Evolutionary conservation across 2,329 filamentous ascomycete species (phyloP).

Genomic region (Fonsecaea pedrosoi): DNA sequence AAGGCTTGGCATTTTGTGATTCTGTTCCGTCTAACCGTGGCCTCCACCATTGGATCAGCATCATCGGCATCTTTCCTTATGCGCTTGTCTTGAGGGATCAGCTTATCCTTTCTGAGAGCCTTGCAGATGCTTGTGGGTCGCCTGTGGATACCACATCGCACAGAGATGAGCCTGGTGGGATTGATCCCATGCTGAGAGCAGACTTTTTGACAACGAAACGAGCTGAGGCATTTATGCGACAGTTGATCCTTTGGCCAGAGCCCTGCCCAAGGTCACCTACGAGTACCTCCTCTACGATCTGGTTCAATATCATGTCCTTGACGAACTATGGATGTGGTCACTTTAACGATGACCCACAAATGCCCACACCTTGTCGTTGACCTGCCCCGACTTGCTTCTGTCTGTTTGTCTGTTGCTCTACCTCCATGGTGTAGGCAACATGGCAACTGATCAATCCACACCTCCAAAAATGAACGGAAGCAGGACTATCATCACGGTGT

Average conservation of each 20-base stretch:
- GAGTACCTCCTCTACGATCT: not conserved
- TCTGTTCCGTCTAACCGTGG: conserved; percentile 2
- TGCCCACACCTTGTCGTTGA: not conserved
- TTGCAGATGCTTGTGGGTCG: not conserved
- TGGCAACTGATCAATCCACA: not conserved
- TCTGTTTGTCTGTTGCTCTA: not conserved
- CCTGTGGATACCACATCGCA: not conserved
- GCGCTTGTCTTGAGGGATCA: not conserved
- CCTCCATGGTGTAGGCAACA: not conserved
- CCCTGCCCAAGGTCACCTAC: not conserved
- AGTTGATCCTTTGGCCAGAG: not conserved
- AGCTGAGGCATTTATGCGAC: not conserved
- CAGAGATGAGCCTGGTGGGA: not conserved
- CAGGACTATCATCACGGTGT: not conserved
- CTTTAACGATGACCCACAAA: too few species aligned
- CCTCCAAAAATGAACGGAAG: not conserved
- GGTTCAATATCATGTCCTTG: not conserved
- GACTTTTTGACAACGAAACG: not conserved
- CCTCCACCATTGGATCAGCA: not conserved
- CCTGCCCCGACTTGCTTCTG: not conserved
- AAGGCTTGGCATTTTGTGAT: not conserved
- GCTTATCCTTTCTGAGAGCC: not conserved
- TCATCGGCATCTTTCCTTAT: not conserved
- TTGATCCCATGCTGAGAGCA: not conserved
- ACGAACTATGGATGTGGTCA: not conserved